Evolutionary conservation across 495 filamentous ascomycete species (phyloP).

Genomic region (Symbiotaphrina buchneri): DNA sequence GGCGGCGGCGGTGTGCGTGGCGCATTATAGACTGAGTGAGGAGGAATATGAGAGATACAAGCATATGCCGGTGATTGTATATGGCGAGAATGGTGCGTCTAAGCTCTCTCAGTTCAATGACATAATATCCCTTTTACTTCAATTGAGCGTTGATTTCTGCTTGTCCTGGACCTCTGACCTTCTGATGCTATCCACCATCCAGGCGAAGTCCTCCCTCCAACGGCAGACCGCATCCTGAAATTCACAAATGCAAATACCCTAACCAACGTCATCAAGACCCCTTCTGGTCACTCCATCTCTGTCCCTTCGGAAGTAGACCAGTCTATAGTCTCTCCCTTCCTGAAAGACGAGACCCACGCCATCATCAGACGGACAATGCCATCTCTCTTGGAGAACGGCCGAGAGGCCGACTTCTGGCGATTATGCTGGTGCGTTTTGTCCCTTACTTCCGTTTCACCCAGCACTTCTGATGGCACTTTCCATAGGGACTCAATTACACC

Average conservation of each 20-base stretch:
- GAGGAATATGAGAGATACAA: constrained; percentile 11
- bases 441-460: too few relatives aligned
- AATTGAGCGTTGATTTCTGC: neutral
- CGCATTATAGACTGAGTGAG: constrained; percentile 14
- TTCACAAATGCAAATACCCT: neutral
- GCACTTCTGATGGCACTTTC: too few relatives aligned
- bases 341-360: constrained; percentile 8
- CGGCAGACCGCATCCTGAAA: neutral
- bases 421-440: constrained; percentile 7
- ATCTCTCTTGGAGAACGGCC: constrained; percentile 8
- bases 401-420: constrained; percentile 11
- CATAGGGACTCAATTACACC: constrained; percentile 6
- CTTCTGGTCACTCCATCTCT: neutral
- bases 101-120: constrained; percentile 3
- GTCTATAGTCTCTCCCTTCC: constrained; percentile 6
- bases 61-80: constrained; percentile 17
- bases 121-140: neutral
- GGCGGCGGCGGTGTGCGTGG: constrained; percentile 17
- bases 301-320: constrained; percentile 3
- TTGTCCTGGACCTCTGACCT: neutral
- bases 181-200: neutral
- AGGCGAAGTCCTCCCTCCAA: neutral
- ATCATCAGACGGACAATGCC: constrained; percentile 8
- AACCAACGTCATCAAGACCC: neutral
- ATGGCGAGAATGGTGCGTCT: constrained; percentile 13